phyloP scores from a whole-genome alignment of 441 rosid genomes.

The Eruca vesicaria region DNA sequence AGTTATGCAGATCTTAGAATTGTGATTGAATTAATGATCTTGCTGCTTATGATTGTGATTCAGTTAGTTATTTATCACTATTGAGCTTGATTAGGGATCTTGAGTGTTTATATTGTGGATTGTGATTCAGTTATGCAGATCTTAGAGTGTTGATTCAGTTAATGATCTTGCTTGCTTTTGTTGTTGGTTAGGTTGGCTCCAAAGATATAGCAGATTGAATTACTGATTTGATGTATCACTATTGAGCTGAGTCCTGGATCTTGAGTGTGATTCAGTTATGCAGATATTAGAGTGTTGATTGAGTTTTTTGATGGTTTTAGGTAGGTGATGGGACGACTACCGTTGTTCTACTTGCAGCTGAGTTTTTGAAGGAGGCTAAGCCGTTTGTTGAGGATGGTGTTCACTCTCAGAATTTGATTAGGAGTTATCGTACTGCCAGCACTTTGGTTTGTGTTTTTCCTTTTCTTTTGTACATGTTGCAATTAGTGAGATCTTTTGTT shows the following conservation, averaged over 20 bases:
- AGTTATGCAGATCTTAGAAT: too few species aligned
- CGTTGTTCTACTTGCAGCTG: slow-evolving; percentile 88
- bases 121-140: too few species aligned
- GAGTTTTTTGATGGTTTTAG: too few species aligned
- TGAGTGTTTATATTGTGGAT: too few species aligned
- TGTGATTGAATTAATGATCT: background rate
- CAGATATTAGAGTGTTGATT: too few species aligned
- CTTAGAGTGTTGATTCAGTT: background rate
- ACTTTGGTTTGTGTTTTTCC: slow-evolving; percentile 47
- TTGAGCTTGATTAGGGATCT: too few species aligned
- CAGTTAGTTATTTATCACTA: too few species aligned
- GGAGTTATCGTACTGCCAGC: slow-evolving; percentile 85
- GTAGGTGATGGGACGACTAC: slow-evolving; percentile 98
- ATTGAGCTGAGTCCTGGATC: too few species aligned
- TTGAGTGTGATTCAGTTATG: too few species aligned
- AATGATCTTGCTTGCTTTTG: background rate
- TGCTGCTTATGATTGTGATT: too few species aligned
- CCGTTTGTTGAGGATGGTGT: slow-evolving; percentile 97
- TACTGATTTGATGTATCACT: too few species aligned
- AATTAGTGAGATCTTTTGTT: background rate
- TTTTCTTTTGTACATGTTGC: background rate
- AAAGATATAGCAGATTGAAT: too few species aligned
- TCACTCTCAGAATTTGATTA: slow-evolving; percentile 86
- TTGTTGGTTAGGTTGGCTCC: slow-evolving; percentile 71
- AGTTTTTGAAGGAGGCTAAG: slow-evolving; percentile 95